These are phyloP conservation scores for Calcarisporium arbuscula DNA, from an alignment of 2,329 filamentous ascomycete genomes.

Conservation along the genomic window DNA sequence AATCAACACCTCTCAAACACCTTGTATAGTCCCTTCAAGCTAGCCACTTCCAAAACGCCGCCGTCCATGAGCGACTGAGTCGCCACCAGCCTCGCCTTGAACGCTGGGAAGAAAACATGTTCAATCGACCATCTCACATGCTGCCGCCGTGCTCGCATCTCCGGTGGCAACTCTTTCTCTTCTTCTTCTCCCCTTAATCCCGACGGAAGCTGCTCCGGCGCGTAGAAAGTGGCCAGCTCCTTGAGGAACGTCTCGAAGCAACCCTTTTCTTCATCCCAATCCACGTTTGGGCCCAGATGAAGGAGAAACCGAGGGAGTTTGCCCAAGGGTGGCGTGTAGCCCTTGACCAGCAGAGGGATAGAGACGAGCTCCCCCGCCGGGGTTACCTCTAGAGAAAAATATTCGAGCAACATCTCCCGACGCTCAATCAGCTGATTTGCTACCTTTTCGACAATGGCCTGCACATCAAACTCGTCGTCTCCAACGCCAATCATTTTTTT, in stretches of 20 bases:
- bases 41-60: conserved; percentile 76
- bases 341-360: conserved; percentile 81
- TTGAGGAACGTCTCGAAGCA: conserved; percentile 83
- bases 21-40: conserved; percentile 84
- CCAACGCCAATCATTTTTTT: conserved; percentile 35
- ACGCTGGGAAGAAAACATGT: conserved; percentile 82
- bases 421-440: conserved; percentile 63
- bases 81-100: conserved; percentile 75
- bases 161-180: conserved; percentile 32
- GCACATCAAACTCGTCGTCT: conserved; percentile 57
- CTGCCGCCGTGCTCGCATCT: conserved; percentile 52
- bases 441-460: conserved; percentile 60
- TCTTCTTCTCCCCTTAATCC: conserved; percentile 8
- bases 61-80: conserved; percentile 71
- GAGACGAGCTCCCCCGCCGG: conserved; percentile 68
- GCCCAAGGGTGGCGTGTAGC: conserved; percentile 76
- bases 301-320: conserved; percentile 89
- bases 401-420: conserved; percentile 83
- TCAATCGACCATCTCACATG: conserved; percentile 75
- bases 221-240: conserved; percentile 85
- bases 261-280: conserved; percentile 77
- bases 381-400: conserved; percentile 82
- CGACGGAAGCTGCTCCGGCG: conserved; percentile 73
- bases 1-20: conserved; percentile 91
- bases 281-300: conserved; percentile 77